Evolutionary conservation across 768 basidiomycete genomes (phyloP).

Genomic region (Boletus bicolor): DNA sequence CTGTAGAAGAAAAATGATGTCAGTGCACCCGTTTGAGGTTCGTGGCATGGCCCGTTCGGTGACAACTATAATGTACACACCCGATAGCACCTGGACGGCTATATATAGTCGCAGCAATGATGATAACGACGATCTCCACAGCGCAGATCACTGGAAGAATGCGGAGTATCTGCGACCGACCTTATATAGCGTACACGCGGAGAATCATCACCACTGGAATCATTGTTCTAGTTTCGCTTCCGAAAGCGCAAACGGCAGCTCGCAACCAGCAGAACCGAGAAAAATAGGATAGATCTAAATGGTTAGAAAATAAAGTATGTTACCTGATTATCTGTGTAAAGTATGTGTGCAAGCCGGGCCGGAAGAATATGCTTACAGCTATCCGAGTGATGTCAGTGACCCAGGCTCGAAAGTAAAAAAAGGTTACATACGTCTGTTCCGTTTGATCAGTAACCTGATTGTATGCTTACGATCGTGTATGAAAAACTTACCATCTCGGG

Average conservation of each 20-base stretch:
- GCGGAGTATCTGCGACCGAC: background rate
- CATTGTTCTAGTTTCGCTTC: background rate
- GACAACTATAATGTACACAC: too few species aligned
- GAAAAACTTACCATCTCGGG: background rate
- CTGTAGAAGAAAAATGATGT: background rate
- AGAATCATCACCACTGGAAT: background rate
- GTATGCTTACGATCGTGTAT: too few species aligned
- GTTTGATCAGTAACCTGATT: too few species aligned
- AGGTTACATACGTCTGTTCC: too few species aligned
- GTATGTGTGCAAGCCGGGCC: too few species aligned
- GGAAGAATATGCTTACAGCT: background rate
- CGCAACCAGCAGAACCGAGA: background rate
- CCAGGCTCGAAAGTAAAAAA: background rate
- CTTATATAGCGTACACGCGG: background rate
- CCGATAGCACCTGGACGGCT: too few species aligned
- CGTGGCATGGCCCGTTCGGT: background rate
- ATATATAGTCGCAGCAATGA: too few species aligned
- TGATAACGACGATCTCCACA: too few species aligned
- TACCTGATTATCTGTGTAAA: background rate
- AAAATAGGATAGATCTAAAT: background rate
- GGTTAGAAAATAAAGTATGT: background rate
- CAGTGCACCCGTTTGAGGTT: background rate
- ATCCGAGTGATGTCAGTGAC: background rate
- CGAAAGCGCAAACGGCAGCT: background rate
- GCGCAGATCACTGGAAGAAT: background rate